phyloP scores from a whole-genome alignment of 176 grass and related monocot genomes.

The Coix lacrymajobi region DNA sequence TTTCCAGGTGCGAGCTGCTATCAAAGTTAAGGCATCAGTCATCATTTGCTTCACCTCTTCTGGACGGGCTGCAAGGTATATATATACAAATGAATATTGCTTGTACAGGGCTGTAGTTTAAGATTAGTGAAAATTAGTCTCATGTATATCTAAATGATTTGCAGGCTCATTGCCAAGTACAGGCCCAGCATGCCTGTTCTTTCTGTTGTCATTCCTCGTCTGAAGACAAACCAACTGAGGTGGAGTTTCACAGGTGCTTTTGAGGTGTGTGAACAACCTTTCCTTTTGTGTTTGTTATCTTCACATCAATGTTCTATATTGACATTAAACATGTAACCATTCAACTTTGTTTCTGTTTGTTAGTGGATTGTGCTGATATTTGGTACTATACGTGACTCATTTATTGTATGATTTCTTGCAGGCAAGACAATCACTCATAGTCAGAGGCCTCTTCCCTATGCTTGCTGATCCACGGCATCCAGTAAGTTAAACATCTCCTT shows the following conservation, averaged over 20 bases:
- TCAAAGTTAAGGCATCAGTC: conserved; percentile 96
- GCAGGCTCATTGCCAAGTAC: conserved; percentile 93
- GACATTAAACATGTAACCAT: not conserved
- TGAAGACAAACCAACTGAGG: conserved; percentile 94
- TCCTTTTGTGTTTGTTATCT: not conserved
- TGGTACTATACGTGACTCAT: not conserved
- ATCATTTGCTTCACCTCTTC: conserved; percentile 98
- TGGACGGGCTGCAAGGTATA: conserved; percentile 95
- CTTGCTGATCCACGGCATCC: conserved; percentile 96
- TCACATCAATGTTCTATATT: conserved; percentile 1
- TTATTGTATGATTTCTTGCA: conserved; percentile 35
- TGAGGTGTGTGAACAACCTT: conserved; percentile 46
- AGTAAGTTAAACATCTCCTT: conserved; percentile 50
- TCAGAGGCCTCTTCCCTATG: conserved; percentile 98
- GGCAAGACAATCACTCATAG: conserved; percentile 97
- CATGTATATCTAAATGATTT: conserved; percentile 12
- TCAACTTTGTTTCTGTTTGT: not conserved
- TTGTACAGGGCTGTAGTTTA: not conserved
- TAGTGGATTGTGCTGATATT: not conserved
- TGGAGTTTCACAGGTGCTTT: conserved; percentile 98
- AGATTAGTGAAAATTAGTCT: conserved; percentile 1
- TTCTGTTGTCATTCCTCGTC: conserved; percentile 98
- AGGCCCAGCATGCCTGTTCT: conserved; percentile 98
- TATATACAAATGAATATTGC: conserved; percentile 15
- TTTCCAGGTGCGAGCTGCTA: conserved; percentile 88